Base-by-base conservation (phyloP, 2,329 filamentous ascomycete species). In the Alternaria consortialis region DNA sequence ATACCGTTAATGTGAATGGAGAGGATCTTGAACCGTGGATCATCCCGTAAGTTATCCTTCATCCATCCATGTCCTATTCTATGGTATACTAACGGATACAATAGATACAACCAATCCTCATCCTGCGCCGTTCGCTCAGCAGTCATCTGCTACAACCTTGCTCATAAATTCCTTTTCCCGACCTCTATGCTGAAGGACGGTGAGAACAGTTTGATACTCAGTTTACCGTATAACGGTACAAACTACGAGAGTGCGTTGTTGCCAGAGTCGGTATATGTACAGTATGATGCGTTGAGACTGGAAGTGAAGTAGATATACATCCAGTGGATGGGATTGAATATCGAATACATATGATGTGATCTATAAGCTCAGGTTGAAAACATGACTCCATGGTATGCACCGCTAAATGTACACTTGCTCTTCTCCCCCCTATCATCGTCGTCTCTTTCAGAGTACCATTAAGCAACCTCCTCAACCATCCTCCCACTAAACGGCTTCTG, bases 261-360 rank as follows among this genome's bases (percentile, higher is more conserved):
- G 17, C 68, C 68, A 5, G 76, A 77, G 43, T 83, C 82, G 1
- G 80, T 87, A 0, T 90, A 90, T 73, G 84, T 90, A 6, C 87
- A 90, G 78, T 90, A 90, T 64, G 88, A 90, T 77, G 87, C 88
- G 2, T 68, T 90, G 70, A 80, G 87, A 52, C 68, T 90, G 47
- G 88, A 90, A 69, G 71, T 90, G 27, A 72, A 73, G 56, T 84
- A 77, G 57, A 15, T 43, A 29, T 31, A 43, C 2, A 27, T 6
- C 12, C 37, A 40, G 9, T 39, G 23, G 17, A 13, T 20, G 5
- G 39, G 8, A 23, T 8, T 3, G 25, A 15, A 5, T 40, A 32
- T n/a, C 44, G 20, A 12, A 34, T 40, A 20, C 20, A 23, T 31
- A 11, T 32, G 27, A 32, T 13, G 15, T 34, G 7, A 1, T 12